Conservation (phyloP, 176 grass and related monocot genomes). For the Aegilops speltoides region DNA sequence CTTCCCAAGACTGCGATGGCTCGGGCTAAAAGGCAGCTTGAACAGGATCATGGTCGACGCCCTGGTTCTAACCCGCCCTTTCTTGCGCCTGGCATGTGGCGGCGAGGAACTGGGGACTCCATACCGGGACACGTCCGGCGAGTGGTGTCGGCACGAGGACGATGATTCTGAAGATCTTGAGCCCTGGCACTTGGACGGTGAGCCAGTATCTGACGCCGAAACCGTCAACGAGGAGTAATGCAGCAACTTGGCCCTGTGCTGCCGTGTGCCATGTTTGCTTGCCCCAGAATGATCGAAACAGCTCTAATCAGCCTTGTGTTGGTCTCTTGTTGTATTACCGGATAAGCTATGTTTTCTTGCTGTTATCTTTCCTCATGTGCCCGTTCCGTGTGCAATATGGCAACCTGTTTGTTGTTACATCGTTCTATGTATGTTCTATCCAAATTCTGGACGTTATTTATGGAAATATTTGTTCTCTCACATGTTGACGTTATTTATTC, state of each 20-base stretch:
- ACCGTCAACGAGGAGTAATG: slow-evolving; percentile 38
- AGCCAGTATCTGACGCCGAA: slow-evolving; percentile 35
- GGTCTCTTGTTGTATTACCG: slow-evolving; percentile 22
- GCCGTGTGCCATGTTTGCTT: slow-evolving; percentile 15
- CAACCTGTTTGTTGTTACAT: slow-evolving; percentile 1
- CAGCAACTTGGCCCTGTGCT: slow-evolving; percentile 14
- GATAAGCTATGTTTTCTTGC: slow-evolving; percentile 8
- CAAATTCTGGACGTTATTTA: neutral
- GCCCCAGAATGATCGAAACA: neutral
- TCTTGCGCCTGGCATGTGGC: slow-evolving; percentile 65
- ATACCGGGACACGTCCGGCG: slow-evolving; percentile 50
- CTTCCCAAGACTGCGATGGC: slow-evolving; percentile 78
- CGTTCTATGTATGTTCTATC: neutral
- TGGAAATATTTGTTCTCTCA: neutral
- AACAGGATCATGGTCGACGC: slow-evolving; percentile 92
- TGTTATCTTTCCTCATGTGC: neutral
- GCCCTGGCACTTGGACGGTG: slow-evolving; percentile 62
- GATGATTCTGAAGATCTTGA: slow-evolving; percentile 86
- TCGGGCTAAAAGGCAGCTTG: slow-evolving; percentile 80
- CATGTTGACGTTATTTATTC: neutral
- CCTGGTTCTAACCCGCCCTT: slow-evolving; percentile 68
- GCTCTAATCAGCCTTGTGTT: neutral
- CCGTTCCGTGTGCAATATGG: neutral
- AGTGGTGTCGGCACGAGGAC: slow-evolving; percentile 73
- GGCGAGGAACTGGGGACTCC: slow-evolving; percentile 77